A percentile compares a stretch with the other conserved stretches of the same genome.
These are phyloP conservation scores for Sporothrix pallida DNA, from an alignment of 2,329 filamentous ascomycete species.

Conservation along the genomic window DNA sequence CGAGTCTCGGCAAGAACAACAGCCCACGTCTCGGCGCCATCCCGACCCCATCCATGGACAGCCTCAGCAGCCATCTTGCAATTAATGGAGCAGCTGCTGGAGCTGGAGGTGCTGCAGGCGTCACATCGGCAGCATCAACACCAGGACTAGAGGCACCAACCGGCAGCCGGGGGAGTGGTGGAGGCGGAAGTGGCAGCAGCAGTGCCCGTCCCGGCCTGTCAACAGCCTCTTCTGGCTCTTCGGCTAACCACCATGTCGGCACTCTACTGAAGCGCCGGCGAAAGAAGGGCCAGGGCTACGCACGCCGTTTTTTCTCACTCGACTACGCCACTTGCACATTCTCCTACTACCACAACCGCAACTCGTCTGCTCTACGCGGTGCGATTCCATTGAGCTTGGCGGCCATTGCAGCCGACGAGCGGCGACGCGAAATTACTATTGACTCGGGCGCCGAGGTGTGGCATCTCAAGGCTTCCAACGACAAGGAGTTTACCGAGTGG, in stretches of 20 bases:
- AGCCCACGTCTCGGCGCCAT: conserved; percentile 46
- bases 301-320: conserved; percentile 90
- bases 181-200: conserved; percentile 36
- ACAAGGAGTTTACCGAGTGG: conserved; percentile 88
- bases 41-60: conserved; percentile 64
- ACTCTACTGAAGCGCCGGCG: conserved; percentile 86
- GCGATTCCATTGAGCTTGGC: conserved; percentile 91
- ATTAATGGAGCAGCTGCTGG: conserved; percentile 57
- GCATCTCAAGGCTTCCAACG: conserved; percentile 85
- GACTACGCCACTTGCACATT: conserved; percentile 93
- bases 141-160: conserved; percentile 44
- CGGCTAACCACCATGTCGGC: conserved; percentile 75
- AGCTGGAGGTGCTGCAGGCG: conserved; percentile 34
- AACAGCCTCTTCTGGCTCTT: conserved; percentile 33
- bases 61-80: conserved; percentile 60
- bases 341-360: conserved; percentile 94
- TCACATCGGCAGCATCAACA: not conserved
- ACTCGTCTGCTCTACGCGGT: conserved; percentile 88
- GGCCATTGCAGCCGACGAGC: conserved; percentile 86
- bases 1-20: conserved; percentile 57
- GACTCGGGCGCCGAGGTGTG: conserved; percentile 97
- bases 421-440: conserved; percentile 88
- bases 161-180: not conserved
- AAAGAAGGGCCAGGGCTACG: conserved; percentile 93
- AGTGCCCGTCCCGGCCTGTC: conserved; percentile 21